These are phyloP conservation scores for Vachellia collinsii DNA, from an alignment of 306 rosid species.

Conservation along the genomic window DNA sequence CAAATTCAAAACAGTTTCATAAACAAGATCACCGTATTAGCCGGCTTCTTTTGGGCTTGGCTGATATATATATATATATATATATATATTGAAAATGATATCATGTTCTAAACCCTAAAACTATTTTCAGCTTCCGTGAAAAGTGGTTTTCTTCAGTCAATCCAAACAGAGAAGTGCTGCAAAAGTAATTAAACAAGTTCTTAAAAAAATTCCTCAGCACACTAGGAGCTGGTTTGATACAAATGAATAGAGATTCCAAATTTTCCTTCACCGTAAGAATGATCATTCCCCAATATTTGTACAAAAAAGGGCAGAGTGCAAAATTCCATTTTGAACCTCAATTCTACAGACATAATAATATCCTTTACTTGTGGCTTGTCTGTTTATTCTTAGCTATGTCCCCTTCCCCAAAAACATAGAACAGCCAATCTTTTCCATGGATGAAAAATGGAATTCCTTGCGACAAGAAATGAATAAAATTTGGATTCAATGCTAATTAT, in stretches of 20 bases:
- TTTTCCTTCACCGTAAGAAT: background rate
- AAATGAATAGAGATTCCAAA: background rate
- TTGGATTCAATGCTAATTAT: background rate
- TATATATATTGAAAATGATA: no score
- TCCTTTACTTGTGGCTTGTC: background rate
- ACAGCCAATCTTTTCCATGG: background rate
- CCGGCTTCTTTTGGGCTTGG: background rate
- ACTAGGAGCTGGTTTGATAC: background rate
- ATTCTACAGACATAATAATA: background rate
- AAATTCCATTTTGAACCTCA: background rate
- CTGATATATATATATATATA: no score
- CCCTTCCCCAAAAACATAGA: background rate
- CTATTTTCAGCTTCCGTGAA: background rate
- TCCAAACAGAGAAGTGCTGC: background rate
- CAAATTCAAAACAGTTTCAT: background rate
- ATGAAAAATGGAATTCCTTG: background rate
- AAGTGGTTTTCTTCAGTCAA: background rate
- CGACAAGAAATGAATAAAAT: background rate
- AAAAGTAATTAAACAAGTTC: background rate
- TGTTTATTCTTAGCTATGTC: background rate
- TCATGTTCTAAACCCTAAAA: no score
- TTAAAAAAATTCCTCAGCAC: slow-evolving; percentile 17
- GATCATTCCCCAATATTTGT: background rate
- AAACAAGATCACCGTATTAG: slow-evolving; percentile 3
- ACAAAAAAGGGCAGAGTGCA: background rate